phyloP scores from a whole-genome alignment of 495 filamentous ascomycete genomes.

The Penicillium macrosclerotiorum region DNA sequence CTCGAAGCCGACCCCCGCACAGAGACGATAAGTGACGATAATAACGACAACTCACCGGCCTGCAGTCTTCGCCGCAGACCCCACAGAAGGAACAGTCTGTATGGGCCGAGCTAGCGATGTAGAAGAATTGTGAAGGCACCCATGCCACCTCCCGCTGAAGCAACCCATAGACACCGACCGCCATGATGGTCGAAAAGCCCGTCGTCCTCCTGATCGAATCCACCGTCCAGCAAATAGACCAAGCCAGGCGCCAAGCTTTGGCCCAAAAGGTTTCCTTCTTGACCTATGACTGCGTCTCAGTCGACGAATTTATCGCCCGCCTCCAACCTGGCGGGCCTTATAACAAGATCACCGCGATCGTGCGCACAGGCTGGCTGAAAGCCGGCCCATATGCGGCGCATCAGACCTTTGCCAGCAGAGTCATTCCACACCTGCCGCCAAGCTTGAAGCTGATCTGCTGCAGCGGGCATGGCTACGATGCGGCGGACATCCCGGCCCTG shows the following conservation, averaged over 20 bases:
- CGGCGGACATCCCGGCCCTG: background rate
- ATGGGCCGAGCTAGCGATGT: no score
- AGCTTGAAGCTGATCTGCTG: background rate
- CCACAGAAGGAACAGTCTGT: no score
- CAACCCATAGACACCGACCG: background rate
- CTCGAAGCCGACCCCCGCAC: background rate
- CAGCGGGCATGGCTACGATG: background rate
- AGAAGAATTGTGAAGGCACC: no score
- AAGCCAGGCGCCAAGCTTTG: background rate
- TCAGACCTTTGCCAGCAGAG: background rate
- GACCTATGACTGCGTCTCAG: background rate
- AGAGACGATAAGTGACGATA: no score
- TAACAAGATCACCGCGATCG: background rate
- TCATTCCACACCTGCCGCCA: background rate
- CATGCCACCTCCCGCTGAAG: no score
- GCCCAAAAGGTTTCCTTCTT: background rate
- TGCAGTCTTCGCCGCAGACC: background rate
- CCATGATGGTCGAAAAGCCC: background rate
- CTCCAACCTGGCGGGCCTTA: background rate
- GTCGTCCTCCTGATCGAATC: background rate
- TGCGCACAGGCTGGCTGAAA: background rate
- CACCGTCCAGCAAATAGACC: background rate
- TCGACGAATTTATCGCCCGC: background rate
- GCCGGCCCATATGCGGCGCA: background rate
- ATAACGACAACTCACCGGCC: background rate